Base-by-base conservation (phyloP, 2,329 filamentous ascomycete genomes). In the Trichoderma asperellum region DNA sequence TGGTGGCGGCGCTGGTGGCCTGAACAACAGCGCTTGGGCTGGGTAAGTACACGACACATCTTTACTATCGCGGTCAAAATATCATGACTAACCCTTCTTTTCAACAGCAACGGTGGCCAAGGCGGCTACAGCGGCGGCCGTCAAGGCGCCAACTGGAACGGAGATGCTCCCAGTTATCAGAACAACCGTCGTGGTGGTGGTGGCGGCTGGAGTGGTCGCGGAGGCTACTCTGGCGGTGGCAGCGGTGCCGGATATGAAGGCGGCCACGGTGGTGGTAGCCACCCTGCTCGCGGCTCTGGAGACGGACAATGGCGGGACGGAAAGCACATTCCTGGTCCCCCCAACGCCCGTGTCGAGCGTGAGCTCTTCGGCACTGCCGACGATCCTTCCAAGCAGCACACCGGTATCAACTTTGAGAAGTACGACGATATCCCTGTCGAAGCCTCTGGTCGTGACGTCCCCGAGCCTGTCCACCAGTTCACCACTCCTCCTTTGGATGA, bases 351-450 rank as follows among this genome's bases (percentile, higher is more conserved):
- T 75, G 74, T 97, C 58, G 96, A 99, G 88, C 94, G 94, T 76
- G 96, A 99, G 79, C 91, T 99, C 64, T 99, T 97, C 80, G 96
- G 96, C 77, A 86, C 91, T 62, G 85, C 91, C 75, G 95, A 98
- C 81, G 96, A 98, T 78, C 93, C 95, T 72, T 89, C 91, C 74
- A 98, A 97, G 87, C 92, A 97, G 81, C 92, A 96, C 78, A 97
- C 94, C 40, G 96, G 96, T 83, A 98, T 99, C 91, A 99, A 99
- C 88, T 99, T 99, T 80, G 91, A 97, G 85, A 99, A 99, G 87
- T 99, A 99, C 83, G 96, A 99, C 79, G 96, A 99, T 82, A 99
- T 99, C 74, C 96, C 96, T 68, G 96, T 99, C 73, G 96, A 98
- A 84, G 96, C 96, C 73, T 97, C 95, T 71, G 96, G 96, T 71